Evolutionary conservation across 1,139 yeast species (phyloP), one percentile per base, ranked within the genome.

Genomic region (Taphrina pruni): DNA sequence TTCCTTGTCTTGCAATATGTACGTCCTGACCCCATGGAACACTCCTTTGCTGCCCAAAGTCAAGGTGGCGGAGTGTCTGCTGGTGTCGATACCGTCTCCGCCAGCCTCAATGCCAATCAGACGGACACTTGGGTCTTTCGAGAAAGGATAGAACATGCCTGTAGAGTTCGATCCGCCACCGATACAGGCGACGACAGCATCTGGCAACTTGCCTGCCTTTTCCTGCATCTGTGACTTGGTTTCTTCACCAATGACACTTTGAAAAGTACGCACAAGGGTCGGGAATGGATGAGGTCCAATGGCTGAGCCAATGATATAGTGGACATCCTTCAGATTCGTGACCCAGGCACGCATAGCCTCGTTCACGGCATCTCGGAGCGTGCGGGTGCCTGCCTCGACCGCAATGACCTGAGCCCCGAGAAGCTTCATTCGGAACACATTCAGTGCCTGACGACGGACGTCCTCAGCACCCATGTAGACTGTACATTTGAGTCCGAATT

Each of bases 261-360:
- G 99, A 91, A 95, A 93, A 36, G 99, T 94, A 82, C 98, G 89
- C 46, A 94, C 99, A 79, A 94, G 85, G 17, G 96, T 90, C 72
- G 99, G 99, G 82, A 92, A 94, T 58, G 99, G 99, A 79, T 94
- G 99, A 60, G 99, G 99, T 50, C 99, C 99, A 77, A 95, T 93
- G 60, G 98, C 99, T 3, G 98, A 92, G 57, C 99, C 99, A 69
- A 94, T 96, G 72, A 93, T 88, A 79, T 94, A 94, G 79, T 94
- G 97, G 8, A 99, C 94, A 55, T 89, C 81, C 73, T 87, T 83
- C 74, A 94, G 83, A 76, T 92, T 85, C 4, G 97, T 87, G 65
- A 94, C 98, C 99, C 99, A 94, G 79, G 80, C 87, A 79, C 99
- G 85, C 81, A 94, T 89, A 14, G 99, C 98, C 81, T 94, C 99